Evolutionary conservation across 257 asterid species (phyloP), one percentile per base, ranked within the genome.

Genomic region (Solanum chaucha): DNA sequence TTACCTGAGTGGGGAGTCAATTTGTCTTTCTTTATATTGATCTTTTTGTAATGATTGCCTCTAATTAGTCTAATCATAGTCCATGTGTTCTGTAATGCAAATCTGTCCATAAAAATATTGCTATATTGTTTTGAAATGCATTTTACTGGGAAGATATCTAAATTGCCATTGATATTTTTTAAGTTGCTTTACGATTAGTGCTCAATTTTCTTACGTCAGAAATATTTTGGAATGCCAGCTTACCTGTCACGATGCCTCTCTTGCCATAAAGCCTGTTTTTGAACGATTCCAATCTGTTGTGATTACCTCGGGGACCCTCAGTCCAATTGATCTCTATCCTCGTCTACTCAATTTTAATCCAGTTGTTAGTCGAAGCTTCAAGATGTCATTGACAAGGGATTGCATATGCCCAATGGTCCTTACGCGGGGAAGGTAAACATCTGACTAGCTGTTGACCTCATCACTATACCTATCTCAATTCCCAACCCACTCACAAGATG

Each of bases 371-470:
- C 95, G 98, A 89, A 97, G 99, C 92, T 95, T 95, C 88, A 95
- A 96, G 83, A 96, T 97, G 98, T 97, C 99, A 86, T 89, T 97
- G 90, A 97, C 99, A 17, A 94, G 99, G 93, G 98, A 97, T 91
- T 97, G 99, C 92, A 97, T 97, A 90, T 97, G 99, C 91, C 99
- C 99, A 0, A 97, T 97, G 99, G 98, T 97, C 89, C 98, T 97
- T 88, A 91, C 98, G 6, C 95, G 99, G 78, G 99, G 99, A 91
- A 95, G 99, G 98, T 94, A 87, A 89, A 84, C 88, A 81, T 68
- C 64, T 34, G 78, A 64, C 32, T 46, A 83, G 46, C 44, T n/a
- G 71, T 46, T 87, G 72, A 41, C 44, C 41, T 34, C 85, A 83
- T 82, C 67, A 26, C 74, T 87, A 15, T 85, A 26, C 34, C 80